Percentiles rank a stretch among this genome's conserved stretches.
Evolutionary conservation across 1,139 yeast genomes (phyloP).

Genomic region (Saccharomyces hybrid): DNA sequence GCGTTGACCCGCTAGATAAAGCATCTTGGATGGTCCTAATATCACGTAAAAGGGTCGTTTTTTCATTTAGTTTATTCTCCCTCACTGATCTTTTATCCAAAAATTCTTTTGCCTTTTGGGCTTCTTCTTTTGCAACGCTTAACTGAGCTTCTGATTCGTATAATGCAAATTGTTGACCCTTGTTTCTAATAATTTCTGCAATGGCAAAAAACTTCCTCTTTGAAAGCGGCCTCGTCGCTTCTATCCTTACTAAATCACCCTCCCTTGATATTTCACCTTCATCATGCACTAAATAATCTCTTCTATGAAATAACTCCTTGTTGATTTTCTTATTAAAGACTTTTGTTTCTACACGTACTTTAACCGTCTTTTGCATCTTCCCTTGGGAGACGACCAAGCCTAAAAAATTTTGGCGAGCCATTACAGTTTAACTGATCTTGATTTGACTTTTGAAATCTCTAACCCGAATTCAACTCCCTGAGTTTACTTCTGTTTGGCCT

Average conservation of each 20-base stretch:
- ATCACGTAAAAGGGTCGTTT: slow-evolving; percentile 22
- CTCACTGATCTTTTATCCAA: slow-evolving; percentile 40
- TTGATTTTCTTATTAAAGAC: slow-evolving; percentile 63
- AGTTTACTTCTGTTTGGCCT: not conserved
- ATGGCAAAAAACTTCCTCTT: slow-evolving; percentile 84
- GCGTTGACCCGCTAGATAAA: slow-evolving; percentile 26
- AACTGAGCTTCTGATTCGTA: slow-evolving; percentile 69
- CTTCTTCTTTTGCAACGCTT: slow-evolving; percentile 57
- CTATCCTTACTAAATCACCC: slow-evolving; percentile 93
- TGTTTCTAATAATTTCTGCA: slow-evolving; percentile 81
- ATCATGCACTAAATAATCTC: slow-evolving; percentile 87
- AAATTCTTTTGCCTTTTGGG: slow-evolving; percentile 43
- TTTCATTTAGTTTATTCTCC: slow-evolving; percentile 30
- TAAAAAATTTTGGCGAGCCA: slow-evolving; percentile 85
- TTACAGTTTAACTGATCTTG: slow-evolving; percentile 23
- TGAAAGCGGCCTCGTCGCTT: slow-evolving; percentile 79
- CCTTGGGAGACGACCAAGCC: slow-evolving; percentile 96
- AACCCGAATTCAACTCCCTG: not conserved
- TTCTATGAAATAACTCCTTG: slow-evolving; percentile 69
- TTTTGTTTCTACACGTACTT: slow-evolving; percentile 76
- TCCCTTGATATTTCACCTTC: slow-evolving; percentile 87
- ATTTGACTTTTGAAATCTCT: not conserved
- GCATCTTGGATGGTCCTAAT: slow-evolving; percentile 29
- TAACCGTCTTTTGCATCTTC: slow-evolving; percentile 90
- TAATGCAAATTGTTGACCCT: slow-evolving; percentile 84